Evolutionary conservation across 2,329 filamentous ascomycete species (phyloP), one percentile per base, ranked within the genome.

Genomic region (Alternaria consortialis): DNA sequence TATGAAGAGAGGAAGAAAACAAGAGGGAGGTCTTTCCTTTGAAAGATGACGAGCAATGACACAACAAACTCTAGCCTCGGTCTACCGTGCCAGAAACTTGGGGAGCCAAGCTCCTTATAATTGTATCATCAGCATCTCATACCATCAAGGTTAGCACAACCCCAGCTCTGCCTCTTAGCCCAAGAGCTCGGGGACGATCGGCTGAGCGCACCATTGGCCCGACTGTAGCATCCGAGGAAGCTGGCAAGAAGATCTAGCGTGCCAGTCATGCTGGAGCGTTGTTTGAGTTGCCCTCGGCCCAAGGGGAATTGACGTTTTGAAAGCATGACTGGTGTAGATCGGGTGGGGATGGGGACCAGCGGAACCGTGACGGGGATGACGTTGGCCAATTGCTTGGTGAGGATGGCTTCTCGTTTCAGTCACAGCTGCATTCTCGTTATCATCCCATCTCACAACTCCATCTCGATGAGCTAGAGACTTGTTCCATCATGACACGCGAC

Each of bases 191-290:
- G 74, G 68, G 70, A 61, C 58, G 63, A 56, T 67, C 74, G 75
- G 75, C 63, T 75, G 69, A 74, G 60, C 66, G 65, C 57, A 75
- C 73, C 74, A 77, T 76, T 77, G 74, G 73, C 40, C 74, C 74
- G 74, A 77, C 65, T 51, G 36, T 62, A 57, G 65, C 64, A 62
- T 65, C 72, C 74, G 71, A 74, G 74, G 74, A 68, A 67, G 63
- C 58, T 66, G 62, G 56, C 53, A 47, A 47, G 53, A 63, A 53
- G 27, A 42, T 39, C 51, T 51, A 53, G 58, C 55, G 58, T 52
- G 34, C 17, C 32, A 27, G 39, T 53, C 42, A 60, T 44, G 57
- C 63, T 61, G 29, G 39, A 65, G 39, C 59, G 53, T 44, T 64
- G 34, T 59, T 44, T 48, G 48, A 56, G 37, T 62, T 64, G 62